Evolutionary conservation across 768 basidiomycete species (phyloP), one percentile per base, ranked within the genome.

Genomic region (Coprinopsis sp.): DNA sequence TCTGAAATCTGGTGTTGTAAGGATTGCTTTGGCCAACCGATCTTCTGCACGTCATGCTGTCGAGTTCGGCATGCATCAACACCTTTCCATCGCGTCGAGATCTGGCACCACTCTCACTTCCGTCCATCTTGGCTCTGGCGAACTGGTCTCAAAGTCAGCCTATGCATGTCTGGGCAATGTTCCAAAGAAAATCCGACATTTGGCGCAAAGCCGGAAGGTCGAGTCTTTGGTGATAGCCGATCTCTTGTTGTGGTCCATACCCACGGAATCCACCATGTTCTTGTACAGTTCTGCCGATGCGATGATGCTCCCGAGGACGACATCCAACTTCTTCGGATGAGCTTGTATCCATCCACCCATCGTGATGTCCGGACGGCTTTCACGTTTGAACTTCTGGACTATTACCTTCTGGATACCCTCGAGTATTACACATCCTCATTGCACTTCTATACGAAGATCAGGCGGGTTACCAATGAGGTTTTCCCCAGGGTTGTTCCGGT

Each of bases 341-440:
- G 45, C 2, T 29, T 62, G 0, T 51, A 54, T 27, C 55, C 61
- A 0, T 39, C 56, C 6, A 51, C 51, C 8, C 57, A 41, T 14
- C n/a, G 38, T 1, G 19, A 33, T 16, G 36, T 53, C 16, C 29
- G 37, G 5, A 58, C 55, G 0, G 42, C 57, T 1, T 59, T 61
- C 33, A 54, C 60, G 1, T 43, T 51, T 3, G 16, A 19, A 0
- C 31, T 52, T 8, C 36, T 61, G 2, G 43, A 58, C 3, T 48
- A 56, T 18, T 53, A 50, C 14, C 47, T 52, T 0, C 7, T 56
- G 1, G 28, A 36, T 1, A 53, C 49, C 22, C 46, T 59, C 0
- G 58, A 61, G 46, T 54, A 50, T 27, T 53, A 56, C n/a, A 44
- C 51, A 1, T 49, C 54, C 4, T 46, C 47, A 1, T 53, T 54